Base-by-base conservation (phyloP, 2,329 filamentous ascomycete genomes). In the Fusarium nurragi region DNA sequence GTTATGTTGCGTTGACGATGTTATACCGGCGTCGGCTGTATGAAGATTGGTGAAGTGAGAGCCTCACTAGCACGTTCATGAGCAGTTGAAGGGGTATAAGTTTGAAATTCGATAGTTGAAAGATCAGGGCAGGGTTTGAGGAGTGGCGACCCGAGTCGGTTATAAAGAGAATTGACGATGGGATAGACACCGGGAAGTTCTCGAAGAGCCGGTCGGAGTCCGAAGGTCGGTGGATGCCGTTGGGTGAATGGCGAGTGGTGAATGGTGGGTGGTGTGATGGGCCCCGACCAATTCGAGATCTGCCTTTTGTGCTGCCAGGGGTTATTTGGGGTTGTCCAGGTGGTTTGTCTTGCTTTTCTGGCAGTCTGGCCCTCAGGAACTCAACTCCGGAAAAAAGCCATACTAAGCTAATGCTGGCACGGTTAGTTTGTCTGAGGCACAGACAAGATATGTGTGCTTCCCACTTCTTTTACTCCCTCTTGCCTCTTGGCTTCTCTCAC, bases 31-130 rank as follows among this genome's bases (percentile, higher is more conserved):
- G 54, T 64, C 46, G 67, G 36, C 54, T 69, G 54, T 34, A 63
- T 39, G 54, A 49, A 50, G 54, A 48, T 57, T 41, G 60, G 21
- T 64, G 53, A 51, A 54, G 49, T 64, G 39, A 51, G 39, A 54
- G 60, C 70, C 57, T 72, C 62, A 72, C 53, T 72, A 72, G 63
- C 70, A 55, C 64, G 62, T 54, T 72, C 70, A 72, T 72, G 70
- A 67, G 70, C 60, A 57, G 65, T 32, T 54, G 43, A 40, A 51
- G 18, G 46, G 51, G 50, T 69, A 61, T 65, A 68, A 57, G 59
- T 63, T 56, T 48, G 26, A 51, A 60, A 32, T 30, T 13, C 54
- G 28, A 36, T 56, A 54, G 60, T 55, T 40, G 47, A 34, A 34
- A 18, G 16, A 34, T 21, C 46, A 53, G 38, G 47, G 39, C 37